Evolutionary conservation across 805 yeast species (phyloP).

Genomic region (Monosporozyma yasuniensis): DNA sequence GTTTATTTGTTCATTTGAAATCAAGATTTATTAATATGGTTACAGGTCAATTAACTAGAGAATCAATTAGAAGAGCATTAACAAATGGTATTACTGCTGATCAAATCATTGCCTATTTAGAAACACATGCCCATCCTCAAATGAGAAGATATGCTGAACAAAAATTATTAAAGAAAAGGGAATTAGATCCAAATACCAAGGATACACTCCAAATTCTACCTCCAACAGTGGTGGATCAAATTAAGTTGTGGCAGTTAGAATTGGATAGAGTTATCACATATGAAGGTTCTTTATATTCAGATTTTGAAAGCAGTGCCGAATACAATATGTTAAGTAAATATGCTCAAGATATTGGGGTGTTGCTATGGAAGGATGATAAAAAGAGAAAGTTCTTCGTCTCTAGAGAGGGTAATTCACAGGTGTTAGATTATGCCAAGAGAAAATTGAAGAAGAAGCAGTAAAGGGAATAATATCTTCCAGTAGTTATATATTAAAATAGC

Average conservation of each 20-base stretch:
- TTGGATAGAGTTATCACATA: constrained; percentile 82
- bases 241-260: constrained; percentile 92
- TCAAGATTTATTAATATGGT: constrained; percentile 88
- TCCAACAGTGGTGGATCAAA: constrained; percentile 95
- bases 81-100: constrained; percentile 88
- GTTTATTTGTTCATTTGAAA: constrained; percentile 76
- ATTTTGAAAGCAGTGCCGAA: constrained; percentile 70
- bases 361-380: constrained; percentile 73
- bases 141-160: constrained; percentile 72
- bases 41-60: constrained; percentile 87
- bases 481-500: not conserved
- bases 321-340: constrained; percentile 62
- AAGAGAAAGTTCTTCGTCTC: constrained; percentile 77
- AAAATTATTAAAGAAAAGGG: constrained; percentile 54
- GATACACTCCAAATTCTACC: constrained; percentile 62
- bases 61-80: constrained; percentile 77
- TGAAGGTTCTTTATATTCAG: constrained; percentile 82
- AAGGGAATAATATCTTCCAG: not conserved
- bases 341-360: constrained; percentile 85
- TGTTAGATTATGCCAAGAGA: constrained; percentile 84
- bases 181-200: constrained; percentile 41
- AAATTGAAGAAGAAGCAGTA: constrained; percentile 14
- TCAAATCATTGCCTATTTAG: constrained; percentile 81
- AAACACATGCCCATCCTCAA: constrained; percentile 90
- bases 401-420: constrained; percentile 75